A percentile compares a stretch with the other conserved stretches of the same genome.
Evolutionary conservation across 768 basidiomycete genomes (phyloP).

Genomic region (Sistotremastrum suecicum): DNA sequence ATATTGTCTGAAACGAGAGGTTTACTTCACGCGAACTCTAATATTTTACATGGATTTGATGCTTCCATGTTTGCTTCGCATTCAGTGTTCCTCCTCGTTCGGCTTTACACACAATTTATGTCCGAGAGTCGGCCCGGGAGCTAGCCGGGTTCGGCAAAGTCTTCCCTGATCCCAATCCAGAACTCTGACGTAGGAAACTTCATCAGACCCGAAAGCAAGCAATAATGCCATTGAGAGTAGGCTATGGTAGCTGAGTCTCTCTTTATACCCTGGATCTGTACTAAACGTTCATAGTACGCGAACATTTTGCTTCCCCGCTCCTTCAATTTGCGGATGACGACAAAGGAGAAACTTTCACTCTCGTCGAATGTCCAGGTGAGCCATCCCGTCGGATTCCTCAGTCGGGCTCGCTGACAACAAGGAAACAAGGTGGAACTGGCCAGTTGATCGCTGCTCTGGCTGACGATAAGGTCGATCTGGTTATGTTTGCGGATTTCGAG

Average conservation of each 20-base stretch:
- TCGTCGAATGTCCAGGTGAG: slow-evolving; percentile 82
- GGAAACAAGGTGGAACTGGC: slow-evolving; percentile 59
- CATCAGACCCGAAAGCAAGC: too few species aligned
- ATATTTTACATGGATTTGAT: too few species aligned
- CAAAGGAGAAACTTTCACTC: slow-evolving; percentile 54
- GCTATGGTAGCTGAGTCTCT: slow-evolving; percentile 27
- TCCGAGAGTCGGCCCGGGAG: too few species aligned
- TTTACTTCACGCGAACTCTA: too few species aligned
- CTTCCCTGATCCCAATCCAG: too few species aligned
- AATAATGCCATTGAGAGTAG: slow-evolving; percentile 27
- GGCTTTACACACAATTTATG: too few species aligned
- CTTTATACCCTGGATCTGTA: neutral
- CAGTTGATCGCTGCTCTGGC: slow-evolving; percentile 66
- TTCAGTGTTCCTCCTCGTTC: too few species aligned
- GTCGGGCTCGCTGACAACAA: slow-evolving; percentile 1
- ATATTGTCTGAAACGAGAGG: too few species aligned
- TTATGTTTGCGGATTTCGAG: slow-evolving; percentile 37
- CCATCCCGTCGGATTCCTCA: slow-evolving; percentile 13
- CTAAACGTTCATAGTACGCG: slow-evolving; percentile 37
- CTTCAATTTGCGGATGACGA: slow-evolving; percentile 71
- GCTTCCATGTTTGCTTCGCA: too few species aligned
- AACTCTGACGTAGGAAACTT: too few species aligned
- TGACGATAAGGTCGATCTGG: slow-evolving; percentile 68
- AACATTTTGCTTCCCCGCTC: slow-evolving; percentile 87
- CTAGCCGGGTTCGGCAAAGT: too few species aligned